Evolutionary conservation across 768 basidiomycete genomes (phyloP), one percentile per base, ranked within the genome.

Genomic region (Mycena rebaudengoi): DNA sequence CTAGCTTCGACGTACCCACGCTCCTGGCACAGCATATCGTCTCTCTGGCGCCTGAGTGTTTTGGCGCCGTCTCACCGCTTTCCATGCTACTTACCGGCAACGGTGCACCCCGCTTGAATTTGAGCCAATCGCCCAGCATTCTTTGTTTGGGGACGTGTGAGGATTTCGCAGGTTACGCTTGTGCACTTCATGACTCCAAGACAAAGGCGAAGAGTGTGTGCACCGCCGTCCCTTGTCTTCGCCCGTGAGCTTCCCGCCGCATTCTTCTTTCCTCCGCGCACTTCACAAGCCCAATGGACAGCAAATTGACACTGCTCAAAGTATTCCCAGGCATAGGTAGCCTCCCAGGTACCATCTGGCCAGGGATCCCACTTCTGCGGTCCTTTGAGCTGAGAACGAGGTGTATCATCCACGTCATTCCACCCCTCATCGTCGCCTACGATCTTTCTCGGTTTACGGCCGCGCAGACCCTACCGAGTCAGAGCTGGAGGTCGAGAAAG

Each of bases 161-260:
- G 26, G 30, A 67, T 63, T 10, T 58, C 20, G 51, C 73, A 74
- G 26, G 28, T 23, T 4, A 26, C 43, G 40, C 60, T 67, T 18
- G 67, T 60, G 55, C 71, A 73, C 23, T 59, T 45, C 37, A 73
- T 69, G 25, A 71, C 62, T 4, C 71, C 70, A 21, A 63, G 44
- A 41, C 70, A 73, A 26, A 43, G 29, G 28, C 66, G 60, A 29
- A 40, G 56, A n/a, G 53, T 53, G 33, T 52, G 66, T 33, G 59
- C 65, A 35, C 69, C 72, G 10, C 61, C 60, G 13, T n/a, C 28
- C 23, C 35, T 45, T 2, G 59, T 51, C 54, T 39, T 56, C 8
- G 32, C 48, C 21, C 57, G 59, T 12, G 59, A 50, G 40, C 64
- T 37, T 10, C 55, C 64, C 32, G 29, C 21, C 3, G 67, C 63